phyloP scores from a whole-genome alignment of 805 yeast genomes.

The Candida stauntonica region DNA sequence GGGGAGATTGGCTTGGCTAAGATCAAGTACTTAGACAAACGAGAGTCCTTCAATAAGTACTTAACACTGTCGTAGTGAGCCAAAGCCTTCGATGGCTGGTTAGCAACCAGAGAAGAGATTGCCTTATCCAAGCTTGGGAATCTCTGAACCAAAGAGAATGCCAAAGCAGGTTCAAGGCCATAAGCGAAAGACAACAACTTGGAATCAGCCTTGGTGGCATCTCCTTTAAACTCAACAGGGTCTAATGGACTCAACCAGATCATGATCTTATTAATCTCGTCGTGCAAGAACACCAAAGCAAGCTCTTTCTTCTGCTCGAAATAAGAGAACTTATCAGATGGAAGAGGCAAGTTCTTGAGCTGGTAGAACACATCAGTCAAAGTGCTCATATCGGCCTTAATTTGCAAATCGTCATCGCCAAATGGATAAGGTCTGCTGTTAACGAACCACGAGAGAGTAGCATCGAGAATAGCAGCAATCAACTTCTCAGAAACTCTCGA shows the following conservation, averaged over 20 bases:
- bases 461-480: slow-evolving; percentile 48
- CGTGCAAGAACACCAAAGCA: slow-evolving; percentile 59
- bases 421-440: slow-evolving; percentile 64
- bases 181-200: slow-evolving; percentile 54
- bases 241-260: slow-evolving; percentile 63
- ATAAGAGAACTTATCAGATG: slow-evolving; percentile 14
- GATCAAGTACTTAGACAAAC: slow-evolving; percentile 18
- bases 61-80: slow-evolving; percentile 55
- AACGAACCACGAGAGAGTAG: slow-evolving; percentile 76
- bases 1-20: slow-evolving; percentile 60
- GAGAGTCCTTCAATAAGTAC: slow-evolving; percentile 36
- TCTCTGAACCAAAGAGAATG: slow-evolving; percentile 63
- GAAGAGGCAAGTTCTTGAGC: slow-evolving; percentile 9
- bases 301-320: slow-evolving; percentile 47
- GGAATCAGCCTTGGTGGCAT: slow-evolving; percentile 33
- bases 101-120: slow-evolving; percentile 42
- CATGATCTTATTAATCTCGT: slow-evolving; percentile 66
- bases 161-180: slow-evolving; percentile 63
- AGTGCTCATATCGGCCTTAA: slow-evolving; percentile 61
- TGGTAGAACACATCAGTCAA: slow-evolving; percentile 45
- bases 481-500: slow-evolving; percentile 43
- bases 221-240: slow-evolving; percentile 27
- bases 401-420: slow-evolving; percentile 74
- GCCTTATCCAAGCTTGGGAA: slow-evolving; percentile 37
- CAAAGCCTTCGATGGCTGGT: slow-evolving; percentile 57